phyloP scores from a whole-genome alignment of 225 moss, liverwort and hornwort genomes.

The Marchantia polymorpha region DNA sequence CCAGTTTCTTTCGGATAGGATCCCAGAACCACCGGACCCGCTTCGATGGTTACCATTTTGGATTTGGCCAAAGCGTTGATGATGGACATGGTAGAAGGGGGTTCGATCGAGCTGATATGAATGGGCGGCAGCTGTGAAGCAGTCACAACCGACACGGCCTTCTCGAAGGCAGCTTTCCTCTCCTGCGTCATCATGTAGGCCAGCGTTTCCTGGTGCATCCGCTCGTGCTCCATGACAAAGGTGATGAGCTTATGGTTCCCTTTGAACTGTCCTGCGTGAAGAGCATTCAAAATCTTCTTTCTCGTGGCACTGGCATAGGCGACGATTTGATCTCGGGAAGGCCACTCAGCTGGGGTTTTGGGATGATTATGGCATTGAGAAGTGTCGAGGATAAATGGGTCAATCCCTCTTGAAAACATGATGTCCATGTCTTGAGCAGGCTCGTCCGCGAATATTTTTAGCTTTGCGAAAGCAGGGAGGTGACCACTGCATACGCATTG shows the following conservation, averaged over 20 bases:
- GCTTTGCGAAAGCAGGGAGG: constrained; percentile 66
- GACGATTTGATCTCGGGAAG: constrained; percentile 46
- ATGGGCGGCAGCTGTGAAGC: constrained; percentile 5
- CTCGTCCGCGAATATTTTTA: constrained; percentile 50
- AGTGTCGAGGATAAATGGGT: constrained; percentile 65
- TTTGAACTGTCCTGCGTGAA: constrained; percentile 22
- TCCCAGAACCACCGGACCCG: constrained; percentile 54
- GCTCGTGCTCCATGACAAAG: constrained; percentile 74
- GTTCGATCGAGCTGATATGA: constrained; percentile 1
- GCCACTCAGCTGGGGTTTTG: constrained; percentile 62
- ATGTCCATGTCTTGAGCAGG: constrained; percentile 39
- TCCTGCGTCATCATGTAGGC: constrained; percentile 82
- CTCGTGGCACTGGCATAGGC: constrained; percentile 44
- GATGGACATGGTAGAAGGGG: constrained; percentile 20
- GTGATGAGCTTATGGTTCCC: constrained; percentile 28
- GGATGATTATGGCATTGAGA: constrained; percentile 77
- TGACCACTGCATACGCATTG: constrained; percentile 56
- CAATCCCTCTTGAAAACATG: constrained; percentile 89
- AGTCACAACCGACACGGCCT: constrained; percentile 28
- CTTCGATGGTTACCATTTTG: constrained; percentile 50
- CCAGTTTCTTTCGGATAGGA: constrained; percentile 34
- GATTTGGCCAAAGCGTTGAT: constrained; percentile 17
- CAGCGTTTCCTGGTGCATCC: constrained; percentile 85
- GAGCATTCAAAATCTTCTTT: constrained; percentile 31
- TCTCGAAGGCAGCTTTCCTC: constrained; percentile 63